Evolutionary conservation across 2,329 filamentous ascomycete genomes (phyloP).

Genomic region (Phyllosticta paracitricarpa): DNA sequence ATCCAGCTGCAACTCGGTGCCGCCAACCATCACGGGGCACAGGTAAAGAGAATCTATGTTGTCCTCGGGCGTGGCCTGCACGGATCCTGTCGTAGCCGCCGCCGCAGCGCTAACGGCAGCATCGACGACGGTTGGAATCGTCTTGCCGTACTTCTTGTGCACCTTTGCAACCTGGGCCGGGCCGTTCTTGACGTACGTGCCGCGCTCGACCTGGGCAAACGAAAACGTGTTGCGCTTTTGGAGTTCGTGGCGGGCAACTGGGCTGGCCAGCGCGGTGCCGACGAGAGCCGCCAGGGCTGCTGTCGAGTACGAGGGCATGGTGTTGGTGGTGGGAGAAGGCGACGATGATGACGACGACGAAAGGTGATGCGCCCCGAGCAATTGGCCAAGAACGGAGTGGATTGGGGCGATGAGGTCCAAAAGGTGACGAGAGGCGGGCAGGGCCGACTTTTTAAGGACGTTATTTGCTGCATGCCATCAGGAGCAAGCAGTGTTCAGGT

Average conservation of each 20-base stretch:
- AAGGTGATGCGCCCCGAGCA: slow-evolving; percentile 9
- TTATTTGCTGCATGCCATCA: slow-evolving; percentile 1
- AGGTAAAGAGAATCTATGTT: slow-evolving; percentile 29
- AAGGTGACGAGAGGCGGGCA: neutral
- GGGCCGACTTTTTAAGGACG: neutral
- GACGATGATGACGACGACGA: slow-evolving; percentile 12
- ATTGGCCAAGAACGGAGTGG: neutral
- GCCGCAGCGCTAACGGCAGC: slow-evolving; percentile 22
- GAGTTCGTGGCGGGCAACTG: slow-evolving; percentile 21
- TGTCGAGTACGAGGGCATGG: slow-evolving; percentile 26
- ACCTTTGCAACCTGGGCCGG: slow-evolving; percentile 29
- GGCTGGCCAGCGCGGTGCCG: slow-evolving; percentile 19
- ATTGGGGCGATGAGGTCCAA: slow-evolving; percentile 1
- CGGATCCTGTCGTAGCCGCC: slow-evolving; percentile 24
- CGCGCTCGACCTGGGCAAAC: slow-evolving; percentile 22
- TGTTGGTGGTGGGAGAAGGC: slow-evolving; percentile 2
- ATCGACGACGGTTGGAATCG: slow-evolving; percentile 20
- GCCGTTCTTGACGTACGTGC: slow-evolving; percentile 27
- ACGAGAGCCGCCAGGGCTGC: slow-evolving; percentile 23
- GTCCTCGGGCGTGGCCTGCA: slow-evolving; percentile 32
- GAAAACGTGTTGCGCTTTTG: slow-evolving; percentile 24
- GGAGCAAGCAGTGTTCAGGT: neutral
- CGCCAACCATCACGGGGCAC: slow-evolving; percentile 52
- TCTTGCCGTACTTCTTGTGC: slow-evolving; percentile 29
- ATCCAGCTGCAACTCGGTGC: slow-evolving; percentile 54